These are phyloP conservation scores for Tylopilus sp. DNA, from an alignment of 768 basidiomycete species.

Conservation along the genomic window DNA sequence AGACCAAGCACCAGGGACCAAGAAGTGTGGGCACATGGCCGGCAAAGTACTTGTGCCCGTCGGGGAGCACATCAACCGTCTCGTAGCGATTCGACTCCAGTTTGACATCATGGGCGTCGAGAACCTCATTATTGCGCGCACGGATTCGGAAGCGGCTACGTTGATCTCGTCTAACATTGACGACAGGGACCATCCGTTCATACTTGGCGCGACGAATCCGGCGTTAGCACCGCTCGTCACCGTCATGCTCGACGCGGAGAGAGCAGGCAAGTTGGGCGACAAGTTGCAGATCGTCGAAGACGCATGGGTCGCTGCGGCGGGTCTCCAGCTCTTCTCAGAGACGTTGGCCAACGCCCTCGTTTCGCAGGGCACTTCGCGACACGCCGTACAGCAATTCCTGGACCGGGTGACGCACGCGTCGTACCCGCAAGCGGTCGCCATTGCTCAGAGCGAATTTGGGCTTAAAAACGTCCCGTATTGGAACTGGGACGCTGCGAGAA, in stretches of 20 bases:
- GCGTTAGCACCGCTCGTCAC: slow-evolving; percentile 64
- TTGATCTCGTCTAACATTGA: slow-evolving; percentile 97
- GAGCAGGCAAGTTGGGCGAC: slow-evolving; percentile 72
- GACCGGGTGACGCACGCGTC: slow-evolving; percentile 64
- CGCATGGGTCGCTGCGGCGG: slow-evolving; percentile 75
- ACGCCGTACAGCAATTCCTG: slow-evolving; percentile 58
- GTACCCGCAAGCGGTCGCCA: slow-evolving; percentile 60
- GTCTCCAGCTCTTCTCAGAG: slow-evolving; percentile 74
- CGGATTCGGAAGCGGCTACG: slow-evolving; percentile 97
- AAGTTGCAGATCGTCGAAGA: slow-evolving; percentile 88
- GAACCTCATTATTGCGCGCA: slow-evolving; percentile 89
- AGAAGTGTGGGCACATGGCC: slow-evolving; percentile 95
- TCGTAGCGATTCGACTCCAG: slow-evolving; percentile 95
- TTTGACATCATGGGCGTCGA: slow-evolving; percentile 98
- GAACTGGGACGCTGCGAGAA: slow-evolving; percentile 93
- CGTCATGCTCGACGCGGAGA: slow-evolving; percentile 83
- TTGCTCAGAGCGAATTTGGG: slow-evolving; percentile 80
- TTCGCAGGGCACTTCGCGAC: slow-evolving; percentile 50
- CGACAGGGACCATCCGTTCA: slow-evolving; percentile 95
- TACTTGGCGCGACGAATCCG: slow-evolving; percentile 86
- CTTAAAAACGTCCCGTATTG: slow-evolving; percentile 76
- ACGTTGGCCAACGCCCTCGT: slow-evolving; percentile 65
- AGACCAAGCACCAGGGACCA: slow-evolving; percentile 96
- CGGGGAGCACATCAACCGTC: slow-evolving; percentile 95
- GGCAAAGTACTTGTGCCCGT: slow-evolving; percentile 97